Evolutionary conservation across 345 rosid species (phyloP).

Genomic region (Anastatica hierochuntica): DNA sequence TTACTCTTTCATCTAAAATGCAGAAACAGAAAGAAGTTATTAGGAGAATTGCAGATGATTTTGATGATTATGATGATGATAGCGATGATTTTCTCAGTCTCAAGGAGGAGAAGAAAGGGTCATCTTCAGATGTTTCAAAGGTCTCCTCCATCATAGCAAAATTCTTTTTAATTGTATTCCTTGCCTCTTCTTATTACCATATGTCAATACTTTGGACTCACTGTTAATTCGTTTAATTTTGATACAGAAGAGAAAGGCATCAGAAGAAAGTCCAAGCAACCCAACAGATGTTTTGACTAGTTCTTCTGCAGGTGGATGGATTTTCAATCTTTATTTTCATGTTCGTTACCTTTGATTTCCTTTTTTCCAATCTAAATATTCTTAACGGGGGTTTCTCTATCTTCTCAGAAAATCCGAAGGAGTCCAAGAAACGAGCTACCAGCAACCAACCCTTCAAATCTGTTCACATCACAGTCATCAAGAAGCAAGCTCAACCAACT

Average conservation of each 20-base stretch:
- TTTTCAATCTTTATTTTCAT: background rate
- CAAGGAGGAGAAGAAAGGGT: slow-evolving; percentile 16
- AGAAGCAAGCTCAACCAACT: slow-evolving; percentile 34
- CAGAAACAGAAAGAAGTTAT: slow-evolving; percentile 41
- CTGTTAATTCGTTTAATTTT: background rate
- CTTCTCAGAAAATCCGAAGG: slow-evolving; percentile 20
- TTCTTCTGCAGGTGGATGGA: slow-evolving; percentile 33
- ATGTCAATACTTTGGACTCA: background rate
- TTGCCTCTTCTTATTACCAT: background rate
- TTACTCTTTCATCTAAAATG: slow-evolving; percentile 10
- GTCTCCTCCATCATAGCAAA: slow-evolving; percentile 15
- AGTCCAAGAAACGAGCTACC: slow-evolving; percentile 15
- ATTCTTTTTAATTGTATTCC: background rate
- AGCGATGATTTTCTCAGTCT: slow-evolving; percentile 9
- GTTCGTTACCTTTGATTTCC: background rate
- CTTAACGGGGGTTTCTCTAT: background rate
- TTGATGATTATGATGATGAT: slow-evolving; percentile 25
- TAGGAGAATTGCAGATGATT: slow-evolving; percentile 54
- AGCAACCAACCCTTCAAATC: slow-evolving; percentile 28
- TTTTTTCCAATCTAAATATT: background rate
- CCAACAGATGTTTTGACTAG: slow-evolving; percentile 44
- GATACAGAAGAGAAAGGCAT: slow-evolving; percentile 45
- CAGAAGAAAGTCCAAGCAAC: slow-evolving; percentile 33
- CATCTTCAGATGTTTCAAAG: slow-evolving; percentile 24
- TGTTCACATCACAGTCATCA: slow-evolving; percentile 38